Evolutionary conservation across 2,329 filamentous ascomycete species (phyloP), one percentile per base, ranked within the genome.

Genomic region (Rasamsonia emersonii): DNA sequence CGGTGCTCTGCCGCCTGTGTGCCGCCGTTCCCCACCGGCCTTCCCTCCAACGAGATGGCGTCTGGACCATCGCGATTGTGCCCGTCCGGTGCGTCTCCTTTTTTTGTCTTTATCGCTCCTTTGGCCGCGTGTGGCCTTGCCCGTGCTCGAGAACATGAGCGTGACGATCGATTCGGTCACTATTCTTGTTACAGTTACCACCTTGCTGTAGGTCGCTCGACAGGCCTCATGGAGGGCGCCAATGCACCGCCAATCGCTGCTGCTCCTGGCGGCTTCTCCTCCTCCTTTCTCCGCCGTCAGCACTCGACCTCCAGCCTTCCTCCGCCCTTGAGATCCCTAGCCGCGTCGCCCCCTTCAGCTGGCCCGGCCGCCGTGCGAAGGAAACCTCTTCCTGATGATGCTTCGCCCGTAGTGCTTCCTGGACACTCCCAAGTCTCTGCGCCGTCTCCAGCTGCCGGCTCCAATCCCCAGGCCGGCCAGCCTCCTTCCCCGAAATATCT

Each of bases 371-470:
- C 62, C 33, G 58, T 73, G 37, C 64, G 64, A 44, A 62, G 70
- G 44, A 74, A 74, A 51, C 70, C 71, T 45, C 53, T 75, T 40
- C 71, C 71, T 39, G 54, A 60, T 38, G 64, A 63, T 56, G 59
- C 61, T 40, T 65, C 68, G 31, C 63, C 68, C 41, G 52, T 68
- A 34, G 56, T 65, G 26, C 19, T 34, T 15, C 37, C 35, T 4
- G 24, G 28, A 13, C 23, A 35, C 17, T 44, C 36, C 51, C 52
- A 33, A 62, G 57, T 28, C 64, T 63, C 45, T 58, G 58, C 20
- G 51, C 53, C 35, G 50, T 26, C 35, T 7, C 30, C 17, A 11
- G 24, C 28, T 15, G n/a, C n/a, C 23, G 24, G 18, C 25, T 19
- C 30, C 11, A 10, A 16, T 9, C 32, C 31, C 4, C 15, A 21